Evolutionary conservation across 768 basidiomycete genomes (phyloP).

Genomic region (Russula foetens): DNA sequence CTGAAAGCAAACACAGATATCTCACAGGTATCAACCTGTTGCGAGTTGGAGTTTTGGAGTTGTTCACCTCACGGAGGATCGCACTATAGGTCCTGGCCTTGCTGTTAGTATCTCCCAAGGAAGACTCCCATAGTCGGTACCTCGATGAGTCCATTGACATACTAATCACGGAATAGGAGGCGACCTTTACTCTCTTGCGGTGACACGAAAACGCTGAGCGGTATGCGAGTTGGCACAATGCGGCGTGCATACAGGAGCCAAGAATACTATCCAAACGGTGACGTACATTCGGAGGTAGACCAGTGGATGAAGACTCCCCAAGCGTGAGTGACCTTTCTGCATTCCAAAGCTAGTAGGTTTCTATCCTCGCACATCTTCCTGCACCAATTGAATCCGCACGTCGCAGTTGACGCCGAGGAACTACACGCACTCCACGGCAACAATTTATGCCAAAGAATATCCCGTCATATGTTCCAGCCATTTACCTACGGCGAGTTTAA

Average conservation of each 20-base stretch:
- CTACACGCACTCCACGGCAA: slow-evolving; percentile 19
- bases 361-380: background rate
- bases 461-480: slow-evolving; percentile 21
- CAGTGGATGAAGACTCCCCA: background rate
- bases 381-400: background rate
- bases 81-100: too few relatives aligned
- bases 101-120: background rate
- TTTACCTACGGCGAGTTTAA: slow-evolving; percentile 24
- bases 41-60: background rate
- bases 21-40: too few relatives aligned
- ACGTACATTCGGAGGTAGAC: background rate
- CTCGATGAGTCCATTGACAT: background rate
- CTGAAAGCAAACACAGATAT: background rate
- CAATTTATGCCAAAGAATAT: slow-evolving; percentile 15
- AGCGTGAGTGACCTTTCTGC: background rate
- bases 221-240: background rate
- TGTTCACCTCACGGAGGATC: background rate
- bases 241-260: background rate
- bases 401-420: slow-evolving; percentile 20
- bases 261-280: background rate
- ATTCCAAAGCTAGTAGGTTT: background rate
- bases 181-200: background rate
- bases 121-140: background rate
- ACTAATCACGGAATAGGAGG: background rate
- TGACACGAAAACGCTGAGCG: background rate